Evolutionary conservation across 2,329 filamentous ascomycete species (phyloP).

Genomic region (Fusarium austroafricanum): DNA sequence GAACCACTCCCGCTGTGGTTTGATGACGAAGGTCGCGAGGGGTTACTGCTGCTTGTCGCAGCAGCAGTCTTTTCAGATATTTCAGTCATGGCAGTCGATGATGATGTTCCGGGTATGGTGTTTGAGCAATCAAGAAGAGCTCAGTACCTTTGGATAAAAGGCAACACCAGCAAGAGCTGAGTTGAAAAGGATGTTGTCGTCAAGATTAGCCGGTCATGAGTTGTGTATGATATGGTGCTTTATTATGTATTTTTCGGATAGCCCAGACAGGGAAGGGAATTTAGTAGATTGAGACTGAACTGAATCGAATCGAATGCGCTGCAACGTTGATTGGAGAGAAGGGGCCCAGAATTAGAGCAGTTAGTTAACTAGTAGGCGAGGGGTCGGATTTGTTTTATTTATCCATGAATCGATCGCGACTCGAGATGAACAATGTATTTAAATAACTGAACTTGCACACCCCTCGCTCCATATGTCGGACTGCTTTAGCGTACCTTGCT

Average conservation of each 20-base stretch:
- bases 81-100: constrained; percentile 35
- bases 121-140: neutral
- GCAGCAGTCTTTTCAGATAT: constrained; percentile 43
- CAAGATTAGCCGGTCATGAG: constrained; percentile 17
- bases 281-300: too few relatives aligned
- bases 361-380: neutral
- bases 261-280: neutral
- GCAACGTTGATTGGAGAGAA: neutral
- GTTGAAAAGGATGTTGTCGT: constrained; percentile 8
- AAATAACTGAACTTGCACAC: constrained; percentile 21
- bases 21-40: constrained; percentile 48
- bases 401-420: constrained; percentile 13
- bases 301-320: neutral
- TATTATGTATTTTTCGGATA: neutral
- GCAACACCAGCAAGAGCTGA: constrained; percentile 4
- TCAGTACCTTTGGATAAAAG: constrained; percentile 11
- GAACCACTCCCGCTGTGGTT: constrained; percentile 51
- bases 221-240: neutral
- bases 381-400: constrained; percentile 2
- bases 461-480: constrained; percentile 4
- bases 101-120: neutral
- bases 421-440: constrained; percentile 23
- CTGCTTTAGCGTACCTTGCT: constrained; percentile 16
- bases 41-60: constrained; percentile 35
- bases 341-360: neutral